These are phyloP conservation scores for Huntiella abstrusa DNA, from an alignment of 2,329 filamentous ascomycete species.

Conservation along the genomic window DNA sequence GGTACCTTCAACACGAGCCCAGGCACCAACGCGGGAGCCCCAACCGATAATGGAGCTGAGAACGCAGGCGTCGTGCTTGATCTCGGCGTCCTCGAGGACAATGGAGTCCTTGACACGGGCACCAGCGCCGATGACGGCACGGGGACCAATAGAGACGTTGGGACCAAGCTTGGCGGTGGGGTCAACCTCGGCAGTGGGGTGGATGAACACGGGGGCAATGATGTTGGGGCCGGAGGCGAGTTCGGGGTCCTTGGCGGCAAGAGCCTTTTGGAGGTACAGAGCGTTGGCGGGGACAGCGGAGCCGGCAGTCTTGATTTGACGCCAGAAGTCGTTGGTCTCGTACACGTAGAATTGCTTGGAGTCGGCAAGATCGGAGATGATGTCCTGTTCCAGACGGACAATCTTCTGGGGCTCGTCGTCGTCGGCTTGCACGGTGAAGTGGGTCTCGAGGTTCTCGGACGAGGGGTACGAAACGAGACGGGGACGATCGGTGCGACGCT, in stretches of 20 bases:
- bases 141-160: constrained; percentile 90
- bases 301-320: constrained; percentile 97
- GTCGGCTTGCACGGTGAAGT: constrained; percentile 36
- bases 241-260: constrained; percentile 46
- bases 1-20: constrained; percentile 92
- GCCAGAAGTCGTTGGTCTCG: constrained; percentile 98
- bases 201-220: constrained; percentile 83
- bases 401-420: constrained; percentile 68
- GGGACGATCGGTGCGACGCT: constrained; percentile 79
- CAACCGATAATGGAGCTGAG: constrained; percentile 94
- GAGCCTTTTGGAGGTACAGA: constrained; percentile 84
- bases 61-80: constrained; percentile 92
- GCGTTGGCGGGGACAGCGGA: constrained; percentile 94
- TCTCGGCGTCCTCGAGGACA: constrained; percentile 82
- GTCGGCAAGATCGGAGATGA: constrained; percentile 84
- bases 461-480: constrained; percentile 89
- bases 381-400: constrained; percentile 90
- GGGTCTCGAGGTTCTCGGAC: constrained; percentile 72
- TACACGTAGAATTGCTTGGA: constrained; percentile 97
- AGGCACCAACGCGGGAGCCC: constrained; percentile 91
- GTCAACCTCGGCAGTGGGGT: constrained; percentile 76
- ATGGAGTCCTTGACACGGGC: constrained; percentile 90
- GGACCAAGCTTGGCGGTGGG: constrained; percentile 91
- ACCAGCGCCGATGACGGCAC: constrained; percentile 65
- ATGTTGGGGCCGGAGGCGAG: constrained; percentile 77